phyloP scores from a whole-genome alignment of 495 filamentous ascomycete genomes.

The Penicillium salamii region DNA sequence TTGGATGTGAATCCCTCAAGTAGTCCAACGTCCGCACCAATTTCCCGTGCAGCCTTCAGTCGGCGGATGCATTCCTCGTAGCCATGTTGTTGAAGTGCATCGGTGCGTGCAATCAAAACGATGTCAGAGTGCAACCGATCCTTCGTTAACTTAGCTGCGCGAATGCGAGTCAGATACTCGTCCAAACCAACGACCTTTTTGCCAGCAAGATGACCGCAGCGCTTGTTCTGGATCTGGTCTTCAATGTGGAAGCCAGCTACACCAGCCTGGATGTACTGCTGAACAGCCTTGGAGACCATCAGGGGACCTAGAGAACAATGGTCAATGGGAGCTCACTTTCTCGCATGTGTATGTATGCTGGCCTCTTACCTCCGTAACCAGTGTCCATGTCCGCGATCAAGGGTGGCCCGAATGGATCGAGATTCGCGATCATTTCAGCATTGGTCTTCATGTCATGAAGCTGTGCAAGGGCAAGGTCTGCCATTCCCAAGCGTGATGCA shows the following conservation, averaged over 20 bases:
- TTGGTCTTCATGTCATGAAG: constrained; percentile 65
- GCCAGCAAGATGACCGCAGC: constrained; percentile 59
- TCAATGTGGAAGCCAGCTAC: constrained; percentile 71
- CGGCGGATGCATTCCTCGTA: constrained; percentile 59
- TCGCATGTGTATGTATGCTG: background rate
- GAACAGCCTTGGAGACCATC: constrained; percentile 62
- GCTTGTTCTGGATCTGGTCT: constrained; percentile 66
- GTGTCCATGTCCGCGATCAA: constrained; percentile 73
- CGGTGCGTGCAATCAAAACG: constrained; percentile 67
- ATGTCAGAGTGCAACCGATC: constrained; percentile 53
- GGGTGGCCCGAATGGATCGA: constrained; percentile 55
- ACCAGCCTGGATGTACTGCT: constrained; percentile 63
- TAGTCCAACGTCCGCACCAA: constrained; percentile 63
- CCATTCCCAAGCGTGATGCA: constrained; percentile 59
- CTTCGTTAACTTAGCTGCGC: constrained; percentile 48
- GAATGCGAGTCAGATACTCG: constrained; percentile 56
- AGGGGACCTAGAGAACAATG: constrained; percentile 41
- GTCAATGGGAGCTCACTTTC: background rate
- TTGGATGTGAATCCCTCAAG: constrained; percentile 61
- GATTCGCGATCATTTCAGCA: constrained; percentile 62
- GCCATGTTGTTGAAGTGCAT: constrained; percentile 60
- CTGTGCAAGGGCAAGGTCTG: constrained; percentile 64
- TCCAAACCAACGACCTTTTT: constrained; percentile 58
- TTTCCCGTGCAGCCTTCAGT: constrained; percentile 52
- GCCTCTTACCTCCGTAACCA: constrained; percentile 54